Conservation (phyloP, 352 stramenopile species). For the Globisporangium nodosum region DNA sequence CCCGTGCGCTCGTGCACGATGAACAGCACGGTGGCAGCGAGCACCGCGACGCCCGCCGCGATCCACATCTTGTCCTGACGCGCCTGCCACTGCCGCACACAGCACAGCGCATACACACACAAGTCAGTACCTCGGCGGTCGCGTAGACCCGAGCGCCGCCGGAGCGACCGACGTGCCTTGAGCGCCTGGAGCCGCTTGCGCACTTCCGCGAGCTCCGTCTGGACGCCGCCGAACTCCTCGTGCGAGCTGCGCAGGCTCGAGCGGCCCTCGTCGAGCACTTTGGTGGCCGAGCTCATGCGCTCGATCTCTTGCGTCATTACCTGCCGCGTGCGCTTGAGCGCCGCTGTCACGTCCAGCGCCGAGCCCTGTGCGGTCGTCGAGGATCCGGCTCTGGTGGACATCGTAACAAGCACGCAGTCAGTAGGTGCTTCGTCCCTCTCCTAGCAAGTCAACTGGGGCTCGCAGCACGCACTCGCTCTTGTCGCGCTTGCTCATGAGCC, state of each 20-base stretch:
- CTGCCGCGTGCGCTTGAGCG: constrained; percentile 58
- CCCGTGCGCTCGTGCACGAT: constrained; percentile 77
- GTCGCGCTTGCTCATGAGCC: constrained; percentile 30
- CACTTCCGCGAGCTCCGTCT: constrained; percentile 51
- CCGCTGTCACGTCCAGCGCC: constrained; percentile 48
- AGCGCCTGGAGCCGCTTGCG: constrained; percentile 52
- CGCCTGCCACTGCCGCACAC: constrained; percentile 54
- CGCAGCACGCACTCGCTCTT: constrained; percentile 20
- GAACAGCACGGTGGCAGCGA: constrained; percentile 59
- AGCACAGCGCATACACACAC: background rate
- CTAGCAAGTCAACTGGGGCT: no score
- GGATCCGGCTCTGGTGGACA: background rate
- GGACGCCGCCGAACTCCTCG: constrained; percentile 52
- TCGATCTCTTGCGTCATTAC: constrained; percentile 74
- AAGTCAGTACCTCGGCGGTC: background rate
- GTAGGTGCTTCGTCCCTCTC: no score
- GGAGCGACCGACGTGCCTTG: constrained; percentile 14
- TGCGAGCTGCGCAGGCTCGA: constrained; percentile 54
- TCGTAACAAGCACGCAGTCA: no score
- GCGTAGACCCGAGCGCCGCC: background rate
- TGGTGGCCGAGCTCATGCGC: constrained; percentile 52
- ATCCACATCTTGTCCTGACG: constrained; percentile 79
- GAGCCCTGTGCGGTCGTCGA: constrained; percentile 19
- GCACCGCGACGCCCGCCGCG: constrained; percentile 46
- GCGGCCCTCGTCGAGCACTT: constrained; percentile 64